These are phyloP conservation scores for Ehretia macrophylla DNA, from an alignment of 257 asterid genomes.

Conservation along the genomic window DNA sequence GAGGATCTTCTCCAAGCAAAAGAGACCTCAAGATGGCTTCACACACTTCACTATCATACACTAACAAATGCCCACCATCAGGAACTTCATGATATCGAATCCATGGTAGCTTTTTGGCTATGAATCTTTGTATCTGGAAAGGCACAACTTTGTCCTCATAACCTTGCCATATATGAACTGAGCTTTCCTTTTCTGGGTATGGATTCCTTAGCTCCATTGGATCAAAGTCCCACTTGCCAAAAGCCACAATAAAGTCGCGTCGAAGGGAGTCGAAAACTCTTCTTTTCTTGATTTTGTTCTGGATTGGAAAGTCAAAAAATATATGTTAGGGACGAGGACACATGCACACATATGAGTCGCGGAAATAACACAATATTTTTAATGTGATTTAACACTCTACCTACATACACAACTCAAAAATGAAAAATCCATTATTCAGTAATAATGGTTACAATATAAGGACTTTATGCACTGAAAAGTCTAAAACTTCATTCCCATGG, in stretches of 20 bases:
- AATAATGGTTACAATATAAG: no score
- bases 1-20: constrained; percentile 70
- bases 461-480: no score
- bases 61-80: constrained; percentile 84
- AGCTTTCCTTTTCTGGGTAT: constrained; percentile 24
- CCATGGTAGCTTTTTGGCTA: constrained; percentile 73
- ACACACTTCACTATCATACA: constrained; percentile 70
- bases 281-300: constrained; percentile 54
- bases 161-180: constrained; percentile 51
- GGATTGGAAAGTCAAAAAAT: constrained; percentile 11
- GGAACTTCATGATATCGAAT: constrained; percentile 85
- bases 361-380: no score
- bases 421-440: no score
- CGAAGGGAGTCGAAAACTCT: constrained; percentile 61
- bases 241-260: constrained; percentile 72
- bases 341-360: no score
- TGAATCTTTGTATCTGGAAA: constrained; percentile 57
- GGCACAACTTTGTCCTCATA: constrained; percentile 47
- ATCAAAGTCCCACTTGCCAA: constrained; percentile 87
- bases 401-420: no score
- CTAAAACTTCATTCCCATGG: no score
- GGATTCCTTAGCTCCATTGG: constrained; percentile 69
- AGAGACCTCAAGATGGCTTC: constrained; percentile 88
- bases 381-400: no score
- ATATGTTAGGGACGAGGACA: no score